Percentiles rank a stretch among this genome's conserved stretches.
Conservation (phyloP, 192 early-diverging fungal genomes). For the Podila epigama region DNA sequence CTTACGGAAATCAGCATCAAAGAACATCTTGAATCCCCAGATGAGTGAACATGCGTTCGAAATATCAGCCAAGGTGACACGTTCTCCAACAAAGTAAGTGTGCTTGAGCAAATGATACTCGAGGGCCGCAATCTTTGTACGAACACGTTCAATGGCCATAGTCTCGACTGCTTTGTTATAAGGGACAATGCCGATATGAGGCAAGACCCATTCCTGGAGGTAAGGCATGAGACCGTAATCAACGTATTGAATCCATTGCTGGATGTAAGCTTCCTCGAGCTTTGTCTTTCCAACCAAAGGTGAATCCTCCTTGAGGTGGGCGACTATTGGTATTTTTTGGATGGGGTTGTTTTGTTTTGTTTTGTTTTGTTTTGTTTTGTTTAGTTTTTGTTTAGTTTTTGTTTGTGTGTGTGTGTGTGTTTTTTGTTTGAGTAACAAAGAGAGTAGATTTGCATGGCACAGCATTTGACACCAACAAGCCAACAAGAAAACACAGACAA, state of each 20-base stretch:
- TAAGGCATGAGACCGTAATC: slow-evolving; percentile 59
- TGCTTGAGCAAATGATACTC: slow-evolving; percentile 78
- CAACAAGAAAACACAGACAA: too few relatives aligned
- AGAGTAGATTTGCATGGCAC: too few relatives aligned
- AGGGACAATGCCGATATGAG: slow-evolving; percentile 47
- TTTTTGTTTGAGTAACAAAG: too few relatives aligned
- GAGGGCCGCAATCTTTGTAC: slow-evolving; percentile 69
- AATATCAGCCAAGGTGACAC: slow-evolving; percentile 91
- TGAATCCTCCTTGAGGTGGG: slow-evolving; percentile 41
- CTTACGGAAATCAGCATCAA: slow-evolving; percentile 80
- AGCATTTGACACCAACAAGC: too few relatives aligned
- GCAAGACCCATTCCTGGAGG: slow-evolving; percentile 50
- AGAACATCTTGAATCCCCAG: slow-evolving; percentile 54
- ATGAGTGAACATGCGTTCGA: slow-evolving; percentile 62
- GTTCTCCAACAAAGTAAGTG: slow-evolving; percentile 94
- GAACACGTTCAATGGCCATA: slow-evolving; percentile 70
- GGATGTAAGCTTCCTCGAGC: slow-evolving; percentile 60
- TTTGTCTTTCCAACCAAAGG: slow-evolving; percentile 57
- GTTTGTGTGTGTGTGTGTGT: too few relatives aligned
- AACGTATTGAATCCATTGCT: slow-evolving; percentile 61
- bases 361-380: too few relatives aligned
- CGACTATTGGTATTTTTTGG: too few relatives aligned
- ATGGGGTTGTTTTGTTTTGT: too few relatives aligned
- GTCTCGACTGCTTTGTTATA: slow-evolving; percentile 64
- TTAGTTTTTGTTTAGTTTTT: too few relatives aligned